These are phyloP conservation scores for rapeseed (Brassica napus) DNA, from an alignment of 345 rosid genomes.

Conservation along the genomic window Da-Ae NC_063440.1:16832001-16832500, in stretches of 20 bases:
- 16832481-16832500: slow-evolving; percentile 24
- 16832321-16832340: slow-evolving; percentile 6
- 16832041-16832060: too few species aligned
- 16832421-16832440: not conserved
- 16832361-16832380: slow-evolving; percentile 4
- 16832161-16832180: too few species aligned
- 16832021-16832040: too few species aligned
- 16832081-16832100: too few species aligned
- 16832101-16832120: too few species aligned
- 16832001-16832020: too few species aligned
- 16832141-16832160: too few species aligned
- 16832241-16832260: slow-evolving; percentile 17
- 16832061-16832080: too few species aligned
- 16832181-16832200: too few species aligned
- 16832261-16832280: slow-evolving; percentile 24
- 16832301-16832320: slow-evolving; percentile 35
- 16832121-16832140: too few species aligned
- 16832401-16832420: slow-evolving; percentile 1
- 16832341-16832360: slow-evolving; percentile 1
- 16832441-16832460: slow-evolving; percentile 24
- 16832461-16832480: not conserved
- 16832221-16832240: too few species aligned
- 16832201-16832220: too few species aligned
- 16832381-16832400: slow-evolving; percentile 22
- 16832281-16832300: slow-evolving; percentile 26